These are phyloP conservation scores for Fomitopsis pinicola DNA, from an alignment of 1,284 basidiomycete genomes.

Conservation along the genomic window DNA sequence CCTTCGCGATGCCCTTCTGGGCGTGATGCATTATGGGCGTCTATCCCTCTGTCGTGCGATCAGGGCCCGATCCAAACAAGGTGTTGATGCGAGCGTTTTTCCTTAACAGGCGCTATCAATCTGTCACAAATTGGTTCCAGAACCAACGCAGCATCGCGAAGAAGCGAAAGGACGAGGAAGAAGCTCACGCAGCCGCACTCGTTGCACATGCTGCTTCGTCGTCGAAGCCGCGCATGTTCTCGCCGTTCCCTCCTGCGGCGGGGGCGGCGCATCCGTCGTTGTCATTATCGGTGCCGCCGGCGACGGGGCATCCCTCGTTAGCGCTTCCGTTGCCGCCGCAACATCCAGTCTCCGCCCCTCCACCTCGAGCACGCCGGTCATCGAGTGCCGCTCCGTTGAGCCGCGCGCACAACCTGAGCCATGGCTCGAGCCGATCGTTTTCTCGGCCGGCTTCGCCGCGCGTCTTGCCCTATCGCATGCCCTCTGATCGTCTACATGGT, in stretches of 20 bases:
- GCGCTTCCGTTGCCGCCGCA: constrained; percentile 8
- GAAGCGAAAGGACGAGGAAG: constrained; percentile 54
- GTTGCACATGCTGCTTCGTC: constrained; percentile 10
- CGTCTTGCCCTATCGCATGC: constrained; percentile 28
- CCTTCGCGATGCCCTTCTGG: constrained; percentile 11
- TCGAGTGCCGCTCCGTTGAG: constrained; percentile 23
- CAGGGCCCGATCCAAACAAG: constrained; percentile 5
- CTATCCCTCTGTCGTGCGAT: constrained; percentile 11
- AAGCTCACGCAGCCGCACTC: constrained; percentile 14
- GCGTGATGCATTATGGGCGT: constrained; percentile 8
- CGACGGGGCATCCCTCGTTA: constrained; percentile 25
- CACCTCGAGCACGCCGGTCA: constrained; percentile 20
- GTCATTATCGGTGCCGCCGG: constrained; percentile 25
- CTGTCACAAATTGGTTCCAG: constrained; percentile 81
- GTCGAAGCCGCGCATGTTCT: constrained; percentile 36
- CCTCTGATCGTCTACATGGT: constrained; percentile 18
- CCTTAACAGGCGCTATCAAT: constrained; percentile 61
- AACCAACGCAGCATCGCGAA: constrained; percentile 73
- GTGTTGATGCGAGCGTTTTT: constrained; percentile 13
- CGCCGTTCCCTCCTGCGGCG: constrained; percentile 37
- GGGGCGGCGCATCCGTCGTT: constrained; percentile 24
- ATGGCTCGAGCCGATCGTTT: neutral
- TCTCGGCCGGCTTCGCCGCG: constrained; percentile 28
- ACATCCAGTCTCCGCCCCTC: neutral
- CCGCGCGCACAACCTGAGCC: constrained; percentile 7